Percentiles rank a stretch among this genome's conserved stretches.
phyloP scores from a whole-genome alignment of 2,329 filamentous ascomycete genomes.

The Paecilomyces sp. region DNA sequence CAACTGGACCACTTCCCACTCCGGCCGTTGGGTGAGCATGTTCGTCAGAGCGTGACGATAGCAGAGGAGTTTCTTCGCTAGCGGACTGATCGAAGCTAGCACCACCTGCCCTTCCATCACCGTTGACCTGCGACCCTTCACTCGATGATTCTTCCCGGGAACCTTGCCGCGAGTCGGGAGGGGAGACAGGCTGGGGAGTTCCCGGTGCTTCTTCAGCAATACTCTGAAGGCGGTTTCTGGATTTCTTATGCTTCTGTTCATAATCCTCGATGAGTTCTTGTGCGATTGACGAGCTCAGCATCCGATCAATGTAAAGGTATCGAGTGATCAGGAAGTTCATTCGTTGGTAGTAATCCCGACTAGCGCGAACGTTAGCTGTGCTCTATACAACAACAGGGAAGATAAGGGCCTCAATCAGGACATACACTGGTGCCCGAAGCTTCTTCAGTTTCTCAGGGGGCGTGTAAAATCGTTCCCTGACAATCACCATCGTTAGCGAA shows the following conservation, averaged over 20 bases:
- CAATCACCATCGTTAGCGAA: background rate
- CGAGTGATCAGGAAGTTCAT: conserved; percentile 85
- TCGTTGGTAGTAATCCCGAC: conserved; percentile 77
- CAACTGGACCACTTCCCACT: conserved; percentile 44
- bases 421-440: conserved; percentile 65
- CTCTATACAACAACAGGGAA: background rate
- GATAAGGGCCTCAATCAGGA: conserved; percentile 2
- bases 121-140: background rate
- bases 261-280: conserved; percentile 91
- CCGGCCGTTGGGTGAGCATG: conserved; percentile 42
- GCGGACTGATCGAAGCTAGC: background rate
- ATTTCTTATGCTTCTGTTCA: conserved; percentile 51
- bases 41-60: conserved; percentile 45
- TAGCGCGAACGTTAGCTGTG: conserved; percentile 20
- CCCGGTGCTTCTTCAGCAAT: conserved; percentile 61
- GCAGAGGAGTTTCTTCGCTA: conserved; percentile 22
- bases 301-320: conserved; percentile 85
- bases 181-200: conserved; percentile 20
- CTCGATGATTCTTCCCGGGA: background rate
- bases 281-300: conserved; percentile 87
- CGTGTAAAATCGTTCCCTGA: conserved; percentile 72
- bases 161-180: conserved; percentile 6
- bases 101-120: background rate
- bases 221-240: conserved; percentile 57
- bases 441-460: conserved; percentile 63